Base-by-base conservation (phyloP, 2,329 filamentous ascomycete species). In the Penicillium paneum region DNA sequence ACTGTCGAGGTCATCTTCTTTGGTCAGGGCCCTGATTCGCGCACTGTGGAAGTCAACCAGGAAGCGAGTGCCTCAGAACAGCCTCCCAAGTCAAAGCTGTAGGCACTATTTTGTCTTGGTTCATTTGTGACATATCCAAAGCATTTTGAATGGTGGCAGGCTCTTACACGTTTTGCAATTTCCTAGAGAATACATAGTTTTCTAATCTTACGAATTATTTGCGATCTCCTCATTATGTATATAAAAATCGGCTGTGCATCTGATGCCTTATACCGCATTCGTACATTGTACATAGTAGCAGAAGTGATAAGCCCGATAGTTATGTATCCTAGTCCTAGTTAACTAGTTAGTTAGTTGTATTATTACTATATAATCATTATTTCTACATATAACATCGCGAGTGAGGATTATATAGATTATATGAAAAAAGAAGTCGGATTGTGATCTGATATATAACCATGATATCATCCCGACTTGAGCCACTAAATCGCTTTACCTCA, bases 1-100 rank as follows among this genome's bases (percentile, higher is more conserved):
- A 99, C 94, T 0, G 93, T 99, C 15, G 91, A 99, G 73, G 94
- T 99, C 57, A 96, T 99, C 68, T 99, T 99, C 81, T 99, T 99
- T 67, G 94, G 94, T 56, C 85, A 96, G 64, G 84, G 87, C 34
- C 69, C 86, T 49, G 86, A 86, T 70, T 88, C 82, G 29, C 91
- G 92, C 34, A 87, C 88, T 59, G 88, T 97, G 5, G 83, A 87
- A 5, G 73, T 96, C 54, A 99, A 97, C 74, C 80, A 87, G 60
- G 93, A 97, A 67, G 94, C 94, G 1, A 96, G 87, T 56, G 90
- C 88, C 36, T 72, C 78, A 2, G 76, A 77, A 47, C 71, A 76
- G 15, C 73, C 73, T 17, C 64, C 65, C 28, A 80, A 80, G 63
- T 67, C 80, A 3, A 83, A 81, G 64, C 68, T 83, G 45, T 82